Evolutionary conservation across 1,284 basidiomycete species (phyloP).

Genomic region (Microbotryum scabiosae): DNA sequence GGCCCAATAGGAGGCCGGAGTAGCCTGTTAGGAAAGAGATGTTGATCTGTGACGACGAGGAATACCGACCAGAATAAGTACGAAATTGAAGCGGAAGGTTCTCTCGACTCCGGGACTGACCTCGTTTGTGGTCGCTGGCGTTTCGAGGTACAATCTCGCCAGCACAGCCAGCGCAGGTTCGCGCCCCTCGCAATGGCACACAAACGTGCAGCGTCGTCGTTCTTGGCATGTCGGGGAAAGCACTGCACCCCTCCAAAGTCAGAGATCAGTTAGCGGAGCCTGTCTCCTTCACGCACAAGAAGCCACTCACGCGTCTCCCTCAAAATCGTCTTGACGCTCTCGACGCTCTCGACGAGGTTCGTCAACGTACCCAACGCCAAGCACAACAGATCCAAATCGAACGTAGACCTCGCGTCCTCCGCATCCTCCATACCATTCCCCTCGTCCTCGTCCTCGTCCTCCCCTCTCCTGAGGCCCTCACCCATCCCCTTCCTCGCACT

Average conservation of each 20-base stretch:
- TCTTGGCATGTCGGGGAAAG: slow-evolving; percentile 4
- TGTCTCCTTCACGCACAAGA: not conserved
- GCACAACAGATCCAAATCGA: slow-evolving; percentile 20
- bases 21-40: slow-evolving; percentile 14
- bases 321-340: slow-evolving; percentile 3
- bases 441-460: not conserved
- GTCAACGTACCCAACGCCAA: slow-evolving; percentile 21
- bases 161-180: slow-evolving; percentile 2
- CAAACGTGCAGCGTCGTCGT: slow-evolving; percentile 3
- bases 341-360: slow-evolving; percentile 20
- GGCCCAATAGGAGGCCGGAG: slow-evolving; percentile 14
- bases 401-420: not conserved
- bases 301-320: slow-evolving; percentile 10
- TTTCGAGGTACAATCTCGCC: slow-evolving; percentile 3
- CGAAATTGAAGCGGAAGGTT: too few species aligned
- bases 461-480: not conserved
- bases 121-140: slow-evolving; percentile 10
- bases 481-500: not conserved
- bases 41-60: slow-evolving; percentile 7
- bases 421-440: not conserved
- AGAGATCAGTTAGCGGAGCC: not conserved
- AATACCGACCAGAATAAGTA: too few species aligned
- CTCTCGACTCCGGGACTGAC: not conserved
- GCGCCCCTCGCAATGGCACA: slow-evolving; percentile 5
- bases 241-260: not conserved